Evolutionary conservation across 176 grass and related monocot genomes (phyloP).

Genomic region (Aegilops umbellulata): DNA sequence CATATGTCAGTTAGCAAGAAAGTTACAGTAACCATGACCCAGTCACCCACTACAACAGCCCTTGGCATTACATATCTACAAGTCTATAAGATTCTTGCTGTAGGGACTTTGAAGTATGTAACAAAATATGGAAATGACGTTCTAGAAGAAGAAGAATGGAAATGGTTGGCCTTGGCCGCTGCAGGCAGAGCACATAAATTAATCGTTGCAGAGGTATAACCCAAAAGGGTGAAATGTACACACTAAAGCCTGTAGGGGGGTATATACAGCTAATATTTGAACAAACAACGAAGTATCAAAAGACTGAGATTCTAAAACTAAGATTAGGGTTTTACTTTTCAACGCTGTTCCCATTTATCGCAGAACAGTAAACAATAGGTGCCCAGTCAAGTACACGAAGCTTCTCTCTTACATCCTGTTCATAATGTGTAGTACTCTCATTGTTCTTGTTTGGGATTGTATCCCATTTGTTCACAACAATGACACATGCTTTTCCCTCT

Average conservation of each 20-base stretch:
- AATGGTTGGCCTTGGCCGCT: not conserved
- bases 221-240: not conserved
- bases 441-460: constrained; percentile 99
- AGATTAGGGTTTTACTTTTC: constrained; percentile 67
- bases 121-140: not conserved
- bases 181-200: not conserved
- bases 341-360: constrained; percentile 66
- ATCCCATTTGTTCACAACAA: constrained; percentile 99
- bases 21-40: not conserved
- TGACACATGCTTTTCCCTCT: constrained; percentile 91
- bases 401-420: constrained; percentile 93
- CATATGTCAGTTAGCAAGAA: not conserved
- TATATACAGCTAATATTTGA: not conserved
- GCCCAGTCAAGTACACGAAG: constrained; percentile 88
- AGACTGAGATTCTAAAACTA: not conserved
- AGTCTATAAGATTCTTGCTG: not conserved
- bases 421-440: constrained; percentile 79
- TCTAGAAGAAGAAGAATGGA: not conserved
- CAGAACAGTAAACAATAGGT: constrained; percentile 89
- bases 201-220: not conserved
- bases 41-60: not conserved
- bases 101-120: not conserved
- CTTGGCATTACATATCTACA: not conserved
- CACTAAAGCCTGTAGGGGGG: not conserved
- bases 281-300: not conserved